Conservation (phyloP, 331 rosid genomes). For the Erythrophleum ivorense region DNA sequence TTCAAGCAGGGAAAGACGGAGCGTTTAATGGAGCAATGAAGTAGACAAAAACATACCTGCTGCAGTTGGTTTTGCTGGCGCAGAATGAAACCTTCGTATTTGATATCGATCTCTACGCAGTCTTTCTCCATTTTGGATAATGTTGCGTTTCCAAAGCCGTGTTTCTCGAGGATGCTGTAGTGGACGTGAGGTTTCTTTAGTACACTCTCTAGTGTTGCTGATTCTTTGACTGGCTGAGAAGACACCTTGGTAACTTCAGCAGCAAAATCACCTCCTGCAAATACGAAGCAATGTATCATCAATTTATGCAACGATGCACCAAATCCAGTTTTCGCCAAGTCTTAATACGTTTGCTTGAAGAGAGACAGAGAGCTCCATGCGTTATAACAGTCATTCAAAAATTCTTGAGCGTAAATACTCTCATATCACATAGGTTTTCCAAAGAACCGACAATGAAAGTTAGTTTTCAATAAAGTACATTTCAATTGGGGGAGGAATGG, state of each 20-base stretch:
- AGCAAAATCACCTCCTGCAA: constrained; percentile 81
- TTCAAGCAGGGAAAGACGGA: no score
- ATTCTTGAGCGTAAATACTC: no score
- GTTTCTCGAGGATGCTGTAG: constrained; percentile 71
- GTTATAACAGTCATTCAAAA: no score
- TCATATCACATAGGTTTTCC: constrained; percentile 2
- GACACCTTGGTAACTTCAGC: constrained; percentile 67
- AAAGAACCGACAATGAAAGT: no score
- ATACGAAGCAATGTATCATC: constrained; percentile 25
- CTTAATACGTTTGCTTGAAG: not conserved
- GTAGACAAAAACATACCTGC: constrained; percentile 60
- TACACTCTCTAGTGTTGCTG: constrained; percentile 81
- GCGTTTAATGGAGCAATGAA: no score
- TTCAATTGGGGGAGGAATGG: constrained; percentile 10
- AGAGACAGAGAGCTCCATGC: no score
- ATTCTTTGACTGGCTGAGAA: constrained; percentile 82
- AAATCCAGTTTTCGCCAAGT: no score
- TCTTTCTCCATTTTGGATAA: constrained; percentile 74
- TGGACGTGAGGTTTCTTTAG: constrained; percentile 93
- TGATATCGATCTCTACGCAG: constrained; percentile 88
- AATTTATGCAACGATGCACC: not conserved
- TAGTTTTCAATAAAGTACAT: constrained; percentile 10
- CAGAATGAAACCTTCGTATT: constrained; percentile 88
- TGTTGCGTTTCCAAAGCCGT: constrained; percentile 70
- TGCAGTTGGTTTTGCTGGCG: constrained; percentile 90